Conservation (phyloP, 2,329 filamentous ascomycete species). For the Aspergillus clavatus region DNA sequence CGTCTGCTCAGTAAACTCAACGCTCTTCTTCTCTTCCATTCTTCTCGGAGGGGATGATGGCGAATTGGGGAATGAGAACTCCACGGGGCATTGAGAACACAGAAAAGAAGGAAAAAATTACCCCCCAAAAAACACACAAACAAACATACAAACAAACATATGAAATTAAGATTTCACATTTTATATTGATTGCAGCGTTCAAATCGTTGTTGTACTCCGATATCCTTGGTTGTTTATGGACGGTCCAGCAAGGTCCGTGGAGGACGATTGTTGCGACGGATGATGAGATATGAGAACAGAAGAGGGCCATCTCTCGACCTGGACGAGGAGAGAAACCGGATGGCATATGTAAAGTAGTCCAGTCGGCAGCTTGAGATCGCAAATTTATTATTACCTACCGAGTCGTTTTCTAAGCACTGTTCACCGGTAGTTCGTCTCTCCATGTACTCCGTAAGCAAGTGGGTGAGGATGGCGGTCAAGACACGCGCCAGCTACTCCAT, state of each 20-base stretch:
- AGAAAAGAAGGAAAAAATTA: constrained; percentile 1
- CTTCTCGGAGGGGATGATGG: neutral
- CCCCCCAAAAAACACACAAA: no score
- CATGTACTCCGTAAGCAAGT: no score
- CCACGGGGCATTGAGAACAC: no score
- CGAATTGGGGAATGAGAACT: no score
- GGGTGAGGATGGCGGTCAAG: no score
- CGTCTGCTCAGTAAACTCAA: constrained; percentile 34
- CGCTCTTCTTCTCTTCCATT: neutral
- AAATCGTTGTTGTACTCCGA: constrained; percentile 1
- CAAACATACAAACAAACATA: neutral
- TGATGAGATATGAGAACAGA: constrained; percentile 3
- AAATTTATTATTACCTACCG: neutral
- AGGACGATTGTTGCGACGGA: neutral
- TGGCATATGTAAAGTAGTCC: neutral
- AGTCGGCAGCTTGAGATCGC: neutral
- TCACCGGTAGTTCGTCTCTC: no score
- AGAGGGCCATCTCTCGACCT: neutral
- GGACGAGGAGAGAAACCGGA: neutral
- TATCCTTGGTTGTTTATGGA: constrained; percentile 2
- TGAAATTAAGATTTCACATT: constrained; percentile 1
- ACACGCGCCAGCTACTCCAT: no score
- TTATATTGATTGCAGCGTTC: constrained; percentile 10
- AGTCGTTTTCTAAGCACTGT: no score
- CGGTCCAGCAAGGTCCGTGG: neutral